Evolutionary conservation across 2,329 filamentous ascomycete genomes (phyloP).

Genomic region (Claviceps digitariae): DNA sequence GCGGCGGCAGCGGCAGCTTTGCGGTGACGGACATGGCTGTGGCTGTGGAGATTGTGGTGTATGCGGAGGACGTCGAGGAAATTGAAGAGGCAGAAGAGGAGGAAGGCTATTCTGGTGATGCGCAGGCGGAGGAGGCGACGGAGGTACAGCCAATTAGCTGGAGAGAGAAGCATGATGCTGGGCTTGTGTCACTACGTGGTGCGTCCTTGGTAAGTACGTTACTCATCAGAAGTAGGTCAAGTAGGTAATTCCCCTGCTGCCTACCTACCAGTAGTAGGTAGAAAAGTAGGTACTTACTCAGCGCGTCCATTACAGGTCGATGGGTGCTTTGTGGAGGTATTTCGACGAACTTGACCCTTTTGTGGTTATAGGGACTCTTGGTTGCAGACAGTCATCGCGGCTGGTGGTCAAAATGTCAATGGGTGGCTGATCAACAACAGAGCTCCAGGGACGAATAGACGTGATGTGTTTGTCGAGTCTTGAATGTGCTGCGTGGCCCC

Average conservation of each 20-base stretch:
- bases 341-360: background rate
- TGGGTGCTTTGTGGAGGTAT: too few species aligned
- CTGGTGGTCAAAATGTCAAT: background rate
- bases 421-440: too few species aligned
- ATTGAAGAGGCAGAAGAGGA: slow-evolving; percentile 22
- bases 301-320: background rate
- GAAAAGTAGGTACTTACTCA: background rate
- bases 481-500: background rate
- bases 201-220: background rate
- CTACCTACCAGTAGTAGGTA: too few species aligned
- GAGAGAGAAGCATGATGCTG: slow-evolving; percentile 15
- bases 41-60: slow-evolving; percentile 18
- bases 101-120: slow-evolving; percentile 18
- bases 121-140: slow-evolving; percentile 26
- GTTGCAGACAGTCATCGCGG: background rate
- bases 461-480: too few species aligned
- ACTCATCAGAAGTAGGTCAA: background rate
- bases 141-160: slow-evolving; percentile 19
- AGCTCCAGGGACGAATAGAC: background rate
- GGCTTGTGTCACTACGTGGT: background rate
- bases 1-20: background rate
- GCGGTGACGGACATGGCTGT: slow-evolving; percentile 13
- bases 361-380: background rate
- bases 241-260: too few species aligned
- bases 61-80: slow-evolving; percentile 27